These are phyloP conservation scores for Nakazawaea siamensis DNA, from an alignment of 805 yeast genomes.

Conservation along the genomic window DNA sequence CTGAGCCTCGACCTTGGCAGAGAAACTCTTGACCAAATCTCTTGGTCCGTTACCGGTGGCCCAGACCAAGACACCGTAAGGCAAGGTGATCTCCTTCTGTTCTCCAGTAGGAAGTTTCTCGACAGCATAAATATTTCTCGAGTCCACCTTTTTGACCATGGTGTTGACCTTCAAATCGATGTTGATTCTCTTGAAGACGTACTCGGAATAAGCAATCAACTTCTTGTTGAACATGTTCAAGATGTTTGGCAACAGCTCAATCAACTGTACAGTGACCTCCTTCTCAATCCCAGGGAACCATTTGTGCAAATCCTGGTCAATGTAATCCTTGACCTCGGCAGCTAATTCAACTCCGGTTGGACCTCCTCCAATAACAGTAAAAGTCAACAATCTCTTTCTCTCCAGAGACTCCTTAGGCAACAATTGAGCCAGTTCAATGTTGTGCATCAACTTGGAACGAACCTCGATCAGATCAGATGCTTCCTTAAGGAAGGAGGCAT, in stretches of 20 bases:
- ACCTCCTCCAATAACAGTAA: slow-evolving; percentile 97
- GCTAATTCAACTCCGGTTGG: slow-evolving; percentile 98
- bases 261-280: slow-evolving; percentile 77
- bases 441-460: slow-evolving; percentile 75
- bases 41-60: slow-evolving; percentile 96
- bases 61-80: slow-evolving; percentile 93
- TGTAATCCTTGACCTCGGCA: slow-evolving; percentile 91
- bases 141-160: slow-evolving; percentile 82
- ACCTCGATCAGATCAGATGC: slow-evolving; percentile 81
- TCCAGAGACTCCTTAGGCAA: slow-evolving; percentile 66
- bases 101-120: slow-evolving; percentile 62
- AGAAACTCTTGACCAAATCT: slow-evolving; percentile 58
- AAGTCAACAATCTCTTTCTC: slow-evolving; percentile 75
- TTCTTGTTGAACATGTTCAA: slow-evolving; percentile 65
- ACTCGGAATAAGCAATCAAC: slow-evolving; percentile 71
- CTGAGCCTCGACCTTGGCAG: slow-evolving; percentile 64
- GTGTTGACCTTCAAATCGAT: slow-evolving; percentile 77
- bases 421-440: slow-evolving; percentile 81
- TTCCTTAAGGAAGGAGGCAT: slow-evolving; percentile 86
- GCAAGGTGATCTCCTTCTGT: slow-evolving; percentile 48
- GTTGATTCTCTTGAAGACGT: slow-evolving; percentile 57
- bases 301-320: slow-evolving; percentile 80
- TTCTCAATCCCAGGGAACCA: slow-evolving; percentile 83
- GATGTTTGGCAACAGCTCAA: slow-evolving; percentile 89
- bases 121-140: slow-evolving; percentile 60